Evolutionary conservation across 179 eudicot genomes (phyloP).

Genomic region (Spergularia azorica): DNA sequence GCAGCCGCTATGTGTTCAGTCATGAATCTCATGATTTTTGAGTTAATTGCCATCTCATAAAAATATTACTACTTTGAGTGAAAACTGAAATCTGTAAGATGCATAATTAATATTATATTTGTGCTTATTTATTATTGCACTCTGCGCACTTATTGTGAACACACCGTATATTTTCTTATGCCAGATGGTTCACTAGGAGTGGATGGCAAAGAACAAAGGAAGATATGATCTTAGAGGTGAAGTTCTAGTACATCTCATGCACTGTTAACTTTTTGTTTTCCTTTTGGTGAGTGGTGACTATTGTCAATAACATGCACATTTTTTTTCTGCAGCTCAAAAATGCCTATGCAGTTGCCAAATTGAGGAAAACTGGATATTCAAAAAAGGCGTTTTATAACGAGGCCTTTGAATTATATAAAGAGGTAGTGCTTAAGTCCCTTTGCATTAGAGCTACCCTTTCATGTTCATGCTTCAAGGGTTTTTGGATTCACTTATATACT

Average conservation of each 20-base stretch:
- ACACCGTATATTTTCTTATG: background rate
- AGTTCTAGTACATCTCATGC: slow-evolving; percentile 1
- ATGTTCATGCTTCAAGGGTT: background rate
- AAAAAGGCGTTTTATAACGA: slow-evolving; percentile 75
- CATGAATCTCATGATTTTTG: slow-evolving; percentile 4
- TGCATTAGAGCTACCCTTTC: background rate
- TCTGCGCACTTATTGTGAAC: background rate
- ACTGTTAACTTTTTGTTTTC: background rate
- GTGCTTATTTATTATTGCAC: background rate
- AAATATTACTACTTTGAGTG: background rate
- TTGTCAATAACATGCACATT: slow-evolving; percentile 12
- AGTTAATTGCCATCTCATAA: background rate
- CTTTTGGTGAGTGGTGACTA: background rate
- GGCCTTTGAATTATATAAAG: slow-evolving; percentile 72
- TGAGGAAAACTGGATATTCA: slow-evolving; percentile 82
- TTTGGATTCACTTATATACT: background rate
- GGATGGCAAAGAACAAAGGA: slow-evolving; percentile 98
- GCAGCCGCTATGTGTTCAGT: background rate
- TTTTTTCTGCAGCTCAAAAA: slow-evolving; percentile 72
- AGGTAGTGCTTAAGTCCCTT: slow-evolving; percentile 43
- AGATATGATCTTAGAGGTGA: slow-evolving; percentile 83
- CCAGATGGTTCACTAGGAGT: slow-evolving; percentile 84
- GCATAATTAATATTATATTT: no score
- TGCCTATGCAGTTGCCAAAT: slow-evolving; percentile 81
- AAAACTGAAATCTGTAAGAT: background rate